Conservation (phyloP, 192 early-diverging fungal species). For the Backusella liffmaniae region DNA sequence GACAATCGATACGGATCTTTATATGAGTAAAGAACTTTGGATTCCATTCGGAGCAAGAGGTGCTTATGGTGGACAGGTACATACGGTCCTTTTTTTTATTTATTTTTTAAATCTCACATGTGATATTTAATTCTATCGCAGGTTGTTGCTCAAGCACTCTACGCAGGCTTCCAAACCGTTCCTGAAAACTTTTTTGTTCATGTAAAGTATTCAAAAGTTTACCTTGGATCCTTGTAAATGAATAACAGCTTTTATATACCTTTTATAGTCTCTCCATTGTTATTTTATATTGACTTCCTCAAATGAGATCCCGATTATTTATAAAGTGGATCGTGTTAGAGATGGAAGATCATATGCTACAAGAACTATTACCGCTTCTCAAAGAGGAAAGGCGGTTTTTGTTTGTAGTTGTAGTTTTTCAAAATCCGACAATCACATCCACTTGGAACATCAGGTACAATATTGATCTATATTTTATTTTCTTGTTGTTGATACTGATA, state of each 20-base stretch:
- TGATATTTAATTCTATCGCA: background rate
- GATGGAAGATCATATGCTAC: conserved; percentile 58
- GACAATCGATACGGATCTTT: conserved; percentile 73
- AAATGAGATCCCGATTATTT: conserved; percentile 71
- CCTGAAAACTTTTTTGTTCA: conserved; percentile 60
- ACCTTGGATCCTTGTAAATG: too few species aligned
- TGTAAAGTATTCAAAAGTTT: conserved; percentile 13
- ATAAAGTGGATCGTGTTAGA: conserved; percentile 67
- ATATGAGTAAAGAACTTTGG: conserved; percentile 75
- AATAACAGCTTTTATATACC: too few species aligned
- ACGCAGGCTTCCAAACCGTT: conserved; percentile 77
- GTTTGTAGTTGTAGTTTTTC: conserved; percentile 72
- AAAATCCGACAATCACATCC: conserved; percentile 47
- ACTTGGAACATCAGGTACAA: conserved; percentile 59
- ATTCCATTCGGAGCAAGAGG: conserved; percentile 76
- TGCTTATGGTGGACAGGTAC: conserved; percentile 75
- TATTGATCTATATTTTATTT: background rate
- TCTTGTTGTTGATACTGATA: background rate
- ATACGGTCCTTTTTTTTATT: background rate
- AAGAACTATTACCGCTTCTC: conserved; percentile 72
- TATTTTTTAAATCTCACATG: background rate
- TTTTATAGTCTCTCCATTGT: conserved; percentile 66
- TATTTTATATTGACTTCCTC: conserved; percentile 84
- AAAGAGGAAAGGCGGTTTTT: conserved; percentile 79
- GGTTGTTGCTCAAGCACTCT: conserved; percentile 60